Percentiles rank a stretch among this genome's conserved stretches.
Evolutionary conservation across 176 grass and related monocot genomes (phyloP).

Genomic region (Musa itinerans): DNA sequence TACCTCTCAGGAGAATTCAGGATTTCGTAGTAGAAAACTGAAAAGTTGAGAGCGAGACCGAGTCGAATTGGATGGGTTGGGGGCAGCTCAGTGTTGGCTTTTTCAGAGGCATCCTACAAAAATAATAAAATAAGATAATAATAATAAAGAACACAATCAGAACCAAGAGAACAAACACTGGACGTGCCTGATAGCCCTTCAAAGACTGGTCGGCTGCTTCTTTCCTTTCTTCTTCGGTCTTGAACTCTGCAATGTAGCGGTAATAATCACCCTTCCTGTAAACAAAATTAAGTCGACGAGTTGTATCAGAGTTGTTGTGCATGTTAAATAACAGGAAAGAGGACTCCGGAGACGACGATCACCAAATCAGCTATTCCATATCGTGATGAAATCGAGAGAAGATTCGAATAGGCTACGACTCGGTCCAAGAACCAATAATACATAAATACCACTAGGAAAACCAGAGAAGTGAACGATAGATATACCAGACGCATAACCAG

Average conservation of each 20-base stretch:
- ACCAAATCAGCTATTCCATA: too few species aligned
- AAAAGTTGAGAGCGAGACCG: conserved; percentile 23
- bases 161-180: background rate
- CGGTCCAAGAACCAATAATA: background rate
- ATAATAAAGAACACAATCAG: background rate
- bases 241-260: conserved; percentile 26
- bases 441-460: too few species aligned
- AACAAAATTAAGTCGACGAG: background rate
- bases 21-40: conserved; percentile 28
- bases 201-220: conserved; percentile 22
- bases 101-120: conserved; percentile 22
- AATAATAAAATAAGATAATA: background rate
- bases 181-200: conserved; percentile 20
- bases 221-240: conserved; percentile 16
- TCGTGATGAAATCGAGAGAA: too few species aligned
- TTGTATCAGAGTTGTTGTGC: background rate
- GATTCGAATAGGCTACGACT: too few species aligned
- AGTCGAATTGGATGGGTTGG: conserved; percentile 27
- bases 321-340: background rate
- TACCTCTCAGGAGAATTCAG: conserved; percentile 27
- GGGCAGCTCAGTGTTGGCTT: conserved; percentile 13
- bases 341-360: background rate
- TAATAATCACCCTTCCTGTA: conserved; percentile 26
- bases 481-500: too few species aligned
- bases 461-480: too few species aligned